A percentile compares a stretch with the other conserved stretches of the same genome.
Evolutionary conservation across 2,329 filamentous ascomycete genomes (phyloP).

Genomic region (Fusarium musae): DNA sequence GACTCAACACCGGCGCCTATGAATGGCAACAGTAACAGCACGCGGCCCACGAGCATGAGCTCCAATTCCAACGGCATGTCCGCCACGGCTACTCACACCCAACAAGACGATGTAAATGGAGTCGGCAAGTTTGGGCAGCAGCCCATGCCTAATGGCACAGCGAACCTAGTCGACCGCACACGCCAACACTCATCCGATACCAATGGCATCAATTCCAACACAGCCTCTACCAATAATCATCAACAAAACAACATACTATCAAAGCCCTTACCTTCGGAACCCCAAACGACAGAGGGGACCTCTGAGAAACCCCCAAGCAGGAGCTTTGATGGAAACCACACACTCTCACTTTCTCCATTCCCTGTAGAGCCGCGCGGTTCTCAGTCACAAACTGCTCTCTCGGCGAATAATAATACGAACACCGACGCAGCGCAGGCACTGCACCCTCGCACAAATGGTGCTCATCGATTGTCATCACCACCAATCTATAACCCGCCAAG

Average conservation of each 20-base stretch:
- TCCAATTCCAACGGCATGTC: constrained; percentile 67
- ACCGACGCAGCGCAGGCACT: constrained; percentile 44
- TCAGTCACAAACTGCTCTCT: constrained; percentile 25
- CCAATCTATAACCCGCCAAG: constrained; percentile 62
- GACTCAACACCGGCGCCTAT: constrained; percentile 56
- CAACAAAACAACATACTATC: constrained; percentile 29
- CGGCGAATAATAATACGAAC: constrained; percentile 40
- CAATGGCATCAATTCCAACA: constrained; percentile 33
- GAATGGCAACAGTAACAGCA: constrained; percentile 56
- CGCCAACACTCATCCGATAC: constrained; percentile 28
- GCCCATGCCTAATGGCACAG: constrained; percentile 43
- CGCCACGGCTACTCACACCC: constrained; percentile 47
- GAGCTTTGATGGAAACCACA: constrained; percentile 26
- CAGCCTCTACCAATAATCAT: constrained; percentile 21
- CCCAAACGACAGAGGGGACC: constrained; percentile 24
- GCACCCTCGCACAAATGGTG: constrained; percentile 47
- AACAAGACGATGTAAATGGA: constrained; percentile 41
- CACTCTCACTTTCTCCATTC: constrained; percentile 17
- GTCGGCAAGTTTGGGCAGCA: constrained; percentile 36
- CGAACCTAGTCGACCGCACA: constrained; percentile 47
- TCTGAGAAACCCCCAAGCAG: constrained; percentile 27
- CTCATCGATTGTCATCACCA: constrained; percentile 73
- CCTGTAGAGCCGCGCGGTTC: constrained; percentile 30
- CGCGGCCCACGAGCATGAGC: constrained; percentile 65
- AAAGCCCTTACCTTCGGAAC: constrained; percentile 40